Percentiles rank a stretch among this genome's conserved stretches.
These are phyloP conservation scores for Adansonia madagascariensis DNA, from an alignment of 441 rosid genomes.

Conservation along the genomic window DNA sequence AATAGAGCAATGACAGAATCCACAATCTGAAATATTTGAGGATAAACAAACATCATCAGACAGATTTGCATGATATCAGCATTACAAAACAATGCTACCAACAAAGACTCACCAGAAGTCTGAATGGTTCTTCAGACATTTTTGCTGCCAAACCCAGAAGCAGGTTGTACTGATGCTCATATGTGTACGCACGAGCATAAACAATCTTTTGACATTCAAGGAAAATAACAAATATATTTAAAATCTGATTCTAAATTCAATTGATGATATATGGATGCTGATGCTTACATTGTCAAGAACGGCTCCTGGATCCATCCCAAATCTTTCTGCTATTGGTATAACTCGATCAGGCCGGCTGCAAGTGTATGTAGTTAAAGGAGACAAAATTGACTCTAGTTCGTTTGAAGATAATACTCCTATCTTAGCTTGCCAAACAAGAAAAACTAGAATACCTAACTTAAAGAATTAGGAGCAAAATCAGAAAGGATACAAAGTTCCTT, in stretches of 20 bases:
- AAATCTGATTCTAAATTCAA: constrained; percentile 12
- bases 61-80: constrained; percentile 4
- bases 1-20: constrained; percentile 90
- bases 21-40: constrained; percentile 57
- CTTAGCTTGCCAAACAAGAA: background rate
- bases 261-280: constrained; percentile 16
- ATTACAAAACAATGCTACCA: background rate
- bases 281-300: constrained; percentile 85
- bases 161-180: constrained; percentile 88
- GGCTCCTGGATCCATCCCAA: constrained; percentile 97
- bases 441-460: too few species aligned
- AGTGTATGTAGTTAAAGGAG: constrained; percentile 37
- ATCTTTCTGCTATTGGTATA: constrained; percentile 88
- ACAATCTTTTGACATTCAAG: constrained; percentile 58
- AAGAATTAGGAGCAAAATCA: too few species aligned
- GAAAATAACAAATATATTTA: constrained; percentile 12
- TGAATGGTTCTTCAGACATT: constrained; percentile 95
- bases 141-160: constrained; percentile 94
- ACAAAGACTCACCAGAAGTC: constrained; percentile 58
- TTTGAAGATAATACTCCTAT: background rate
- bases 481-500: constrained; percentile 86
- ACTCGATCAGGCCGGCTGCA: constrained; percentile 83
- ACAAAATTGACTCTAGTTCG: constrained; percentile 23
- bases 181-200: constrained; percentile 84
- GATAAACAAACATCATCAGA: constrained; percentile 25